phyloP scores from a whole-genome alignment of 2,329 filamentous ascomycete species.

The Balansia obtecta region DNA sequence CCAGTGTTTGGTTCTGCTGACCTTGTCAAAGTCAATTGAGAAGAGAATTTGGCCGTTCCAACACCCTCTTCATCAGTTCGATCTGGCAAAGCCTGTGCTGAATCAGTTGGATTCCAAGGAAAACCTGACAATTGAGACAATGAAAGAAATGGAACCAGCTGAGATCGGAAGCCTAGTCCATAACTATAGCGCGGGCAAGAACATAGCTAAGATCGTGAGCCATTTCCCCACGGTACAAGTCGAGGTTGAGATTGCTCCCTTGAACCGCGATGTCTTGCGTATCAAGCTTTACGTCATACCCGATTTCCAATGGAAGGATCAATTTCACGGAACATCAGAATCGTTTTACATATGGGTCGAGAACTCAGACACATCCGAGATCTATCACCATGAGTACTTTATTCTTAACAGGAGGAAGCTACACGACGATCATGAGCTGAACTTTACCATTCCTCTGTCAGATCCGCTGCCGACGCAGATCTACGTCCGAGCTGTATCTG shows the following conservation, averaged over 20 bases:
- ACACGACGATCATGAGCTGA: conserved; percentile 91
- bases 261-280: conserved; percentile 90
- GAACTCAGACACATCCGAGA: conserved; percentile 93
- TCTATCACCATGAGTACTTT: conserved; percentile 96
- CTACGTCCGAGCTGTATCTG: conserved; percentile 87
- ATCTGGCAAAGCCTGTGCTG: conserved; percentile 71
- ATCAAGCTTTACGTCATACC: conserved; percentile 78
- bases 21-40: conserved; percentile 92
- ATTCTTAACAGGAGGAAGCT: conserved; percentile 83
- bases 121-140: conserved; percentile 60
- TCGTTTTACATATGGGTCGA: conserved; percentile 99
- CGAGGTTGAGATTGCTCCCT: conserved; percentile 85
- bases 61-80: conserved; percentile 91
- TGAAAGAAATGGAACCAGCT: conserved; percentile 85
- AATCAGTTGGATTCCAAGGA: conserved; percentile 78
- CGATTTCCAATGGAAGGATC: conserved; percentile 91
- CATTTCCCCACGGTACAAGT: conserved; percentile 88
- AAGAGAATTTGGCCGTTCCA: conserved; percentile 91
- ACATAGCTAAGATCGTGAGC: conserved; percentile 67
- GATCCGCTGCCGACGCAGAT: conserved; percentile 93
- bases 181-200: conserved; percentile 76
- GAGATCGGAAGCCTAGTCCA: conserved; percentile 89
- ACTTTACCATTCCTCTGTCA: conserved; percentile 90
- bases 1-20: conserved; percentile 82
- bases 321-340: conserved; percentile 84